Percentiles rank a stretch among this genome's conserved stretches.
These are phyloP conservation scores for Amaranthus tricolor DNA, from an alignment of 179 eudicot genomes.

Conservation along the genomic window DNA sequence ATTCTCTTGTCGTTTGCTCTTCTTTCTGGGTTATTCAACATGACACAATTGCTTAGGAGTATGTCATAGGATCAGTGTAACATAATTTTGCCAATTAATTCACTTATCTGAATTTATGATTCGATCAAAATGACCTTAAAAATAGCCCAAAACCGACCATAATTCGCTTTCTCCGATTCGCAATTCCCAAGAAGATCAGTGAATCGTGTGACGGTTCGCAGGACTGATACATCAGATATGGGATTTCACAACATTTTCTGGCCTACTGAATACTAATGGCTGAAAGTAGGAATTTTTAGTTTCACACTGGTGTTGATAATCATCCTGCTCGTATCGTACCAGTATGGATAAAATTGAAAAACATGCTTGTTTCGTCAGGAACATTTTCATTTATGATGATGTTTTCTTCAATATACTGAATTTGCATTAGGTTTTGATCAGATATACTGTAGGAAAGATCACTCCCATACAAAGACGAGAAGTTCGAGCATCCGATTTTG, in stretches of 20 bases:
- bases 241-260: background rate
- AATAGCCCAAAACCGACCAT: too few species aligned
- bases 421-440: constrained; percentile 41
- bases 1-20: background rate
- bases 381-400: background rate
- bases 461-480: constrained; percentile 94
- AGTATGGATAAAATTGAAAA: background rate
- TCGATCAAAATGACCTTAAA: too few species aligned
- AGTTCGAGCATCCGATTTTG: constrained; percentile 83
- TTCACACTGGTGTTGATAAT: background rate
- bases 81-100: background rate
- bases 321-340: background rate
- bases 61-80: too few species aligned
- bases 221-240: background rate
- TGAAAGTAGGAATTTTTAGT: background rate
- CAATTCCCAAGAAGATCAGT: too few species aligned
- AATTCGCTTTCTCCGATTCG: too few species aligned
- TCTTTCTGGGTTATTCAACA: background rate
- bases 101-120: too few species aligned
- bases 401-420: constrained; percentile 29
- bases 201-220: background rate
- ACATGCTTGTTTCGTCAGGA: constrained; percentile 1
- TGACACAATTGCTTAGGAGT: background rate
- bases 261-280: background rate
- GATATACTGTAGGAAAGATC: constrained; percentile 98